These are phyloP conservation scores for Paramecium primaurelia DNA, from an alignment of 73 alveolate species.

Conservation along the genomic window DNA sequence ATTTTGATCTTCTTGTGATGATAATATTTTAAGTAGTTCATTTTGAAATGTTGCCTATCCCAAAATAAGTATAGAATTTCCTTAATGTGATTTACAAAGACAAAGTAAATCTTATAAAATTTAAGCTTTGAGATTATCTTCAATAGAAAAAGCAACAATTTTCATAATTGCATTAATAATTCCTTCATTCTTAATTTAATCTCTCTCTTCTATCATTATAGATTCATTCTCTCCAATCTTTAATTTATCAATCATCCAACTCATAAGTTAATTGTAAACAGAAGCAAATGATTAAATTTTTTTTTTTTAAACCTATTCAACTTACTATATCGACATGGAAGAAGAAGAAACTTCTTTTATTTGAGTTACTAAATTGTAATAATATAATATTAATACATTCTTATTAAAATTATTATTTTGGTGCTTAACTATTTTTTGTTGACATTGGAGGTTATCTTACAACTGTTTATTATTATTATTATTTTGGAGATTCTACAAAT, in stretches of 20 bases:
- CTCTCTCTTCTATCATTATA: slow-evolving; percentile 9
- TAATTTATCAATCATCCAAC: slow-evolving; percentile 4
- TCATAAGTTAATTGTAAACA: neutral
- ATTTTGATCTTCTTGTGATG: neutral
- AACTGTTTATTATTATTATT: neutral
- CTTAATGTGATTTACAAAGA: neutral
- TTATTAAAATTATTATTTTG: neutral
- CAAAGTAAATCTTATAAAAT: slow-evolving; percentile 26
- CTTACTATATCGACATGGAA: neutral
- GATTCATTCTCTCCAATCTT: neutral
- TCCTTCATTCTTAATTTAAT: neutral
- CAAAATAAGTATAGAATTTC: neutral
- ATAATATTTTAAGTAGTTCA: neutral
- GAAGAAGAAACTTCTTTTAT: neutral
- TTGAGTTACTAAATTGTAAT: neutral
- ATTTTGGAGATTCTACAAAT: neutral
- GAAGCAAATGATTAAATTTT: neutral
- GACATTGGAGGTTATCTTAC: neutral
- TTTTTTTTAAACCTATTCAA: neutral
- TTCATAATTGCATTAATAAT: neutral
- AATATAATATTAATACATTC: neutral
- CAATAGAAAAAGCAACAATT: neutral
- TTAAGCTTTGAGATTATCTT: neutral
- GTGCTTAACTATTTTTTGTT: neutral
- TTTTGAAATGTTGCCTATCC: neutral